These are phyloP conservation scores for Populus tomentosa DNA, from an alignment of 441 rosid genomes.

Conservation along the genomic window DNA sequence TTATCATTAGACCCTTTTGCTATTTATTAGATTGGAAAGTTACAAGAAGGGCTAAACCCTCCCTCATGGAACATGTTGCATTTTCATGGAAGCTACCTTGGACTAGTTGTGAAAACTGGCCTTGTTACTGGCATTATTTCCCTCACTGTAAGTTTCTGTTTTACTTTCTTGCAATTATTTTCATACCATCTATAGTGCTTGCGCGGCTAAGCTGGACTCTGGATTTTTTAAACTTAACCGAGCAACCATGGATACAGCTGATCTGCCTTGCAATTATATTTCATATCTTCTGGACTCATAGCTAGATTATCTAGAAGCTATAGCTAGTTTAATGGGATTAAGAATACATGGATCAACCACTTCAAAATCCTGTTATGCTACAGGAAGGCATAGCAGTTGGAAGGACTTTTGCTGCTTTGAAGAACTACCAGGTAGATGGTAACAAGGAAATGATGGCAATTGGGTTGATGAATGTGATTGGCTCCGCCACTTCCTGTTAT, in stretches of 20 bases:
- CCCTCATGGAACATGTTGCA: slow-evolving; percentile 87
- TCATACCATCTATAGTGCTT: not conserved
- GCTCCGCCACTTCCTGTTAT: slow-evolving; percentile 92
- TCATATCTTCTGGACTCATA: not conserved
- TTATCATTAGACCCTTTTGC: not conserved
- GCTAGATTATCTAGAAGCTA: not conserved
- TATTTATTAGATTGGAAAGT: slow-evolving; percentile 59
- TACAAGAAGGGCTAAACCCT: slow-evolving; percentile 83
- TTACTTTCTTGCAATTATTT: not conserved
- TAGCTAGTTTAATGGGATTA: not conserved
- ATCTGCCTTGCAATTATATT: not conserved
- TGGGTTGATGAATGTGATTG: slow-evolving; percentile 89
- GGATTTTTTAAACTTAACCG: not conserved
- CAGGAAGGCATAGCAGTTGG: slow-evolving; percentile 99
- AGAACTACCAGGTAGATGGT: slow-evolving; percentile 90
- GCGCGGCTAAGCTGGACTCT: not conserved
- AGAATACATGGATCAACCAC: not conserved
- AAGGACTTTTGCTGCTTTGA: slow-evolving; percentile 85
- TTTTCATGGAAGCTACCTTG: slow-evolving; percentile 64
- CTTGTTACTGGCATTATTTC: slow-evolving; percentile 80
- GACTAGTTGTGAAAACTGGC: slow-evolving; percentile 72
- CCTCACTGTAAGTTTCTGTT: slow-evolving; percentile 55
- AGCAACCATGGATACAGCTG: not conserved
- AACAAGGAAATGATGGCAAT: slow-evolving; percentile 99
- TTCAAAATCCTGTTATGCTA: not conserved